Percentiles rank a stretch among this genome's conserved stretches.
phyloP scores from a whole-genome alignment of 768 basidiomycete genomes.

The Boletus vinaceobasis region DNA sequence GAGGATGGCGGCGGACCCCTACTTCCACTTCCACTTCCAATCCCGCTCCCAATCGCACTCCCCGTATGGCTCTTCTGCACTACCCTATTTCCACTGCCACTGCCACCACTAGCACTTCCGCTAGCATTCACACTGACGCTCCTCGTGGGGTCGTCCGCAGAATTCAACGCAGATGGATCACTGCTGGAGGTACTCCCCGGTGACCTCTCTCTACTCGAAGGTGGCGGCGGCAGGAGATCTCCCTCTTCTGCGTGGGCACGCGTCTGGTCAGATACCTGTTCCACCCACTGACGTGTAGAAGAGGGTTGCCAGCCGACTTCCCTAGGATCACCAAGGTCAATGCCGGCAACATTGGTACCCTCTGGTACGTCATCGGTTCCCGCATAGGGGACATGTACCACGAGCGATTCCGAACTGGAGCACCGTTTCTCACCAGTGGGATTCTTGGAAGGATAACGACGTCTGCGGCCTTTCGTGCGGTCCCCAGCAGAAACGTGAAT shows the following conservation, averaged over 20 bases:
- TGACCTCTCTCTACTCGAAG: constrained; percentile 19
- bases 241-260: constrained; percentile 6
- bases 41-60: constrained; percentile 15
- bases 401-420: constrained; percentile 23
- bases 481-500: constrained; percentile 30
- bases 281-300: constrained; percentile 46
- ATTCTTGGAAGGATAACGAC: constrained; percentile 1
- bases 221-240: constrained; percentile 1
- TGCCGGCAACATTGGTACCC: constrained; percentile 12
- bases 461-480: constrained; percentile 17
- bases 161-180: constrained; percentile 21
- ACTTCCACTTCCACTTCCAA: constrained; percentile 9
- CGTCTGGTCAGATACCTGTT: constrained; percentile 37
- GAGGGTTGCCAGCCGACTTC: constrained; percentile 22
- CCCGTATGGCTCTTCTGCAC: constrained; percentile 8
- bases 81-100: constrained; percentile 2
- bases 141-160: constrained; percentile 22
- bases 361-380: constrained; percentile 12
- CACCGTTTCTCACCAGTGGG: constrained; percentile 3
- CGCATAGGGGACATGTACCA: constrained; percentile 30
- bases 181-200: constrained; percentile 27
- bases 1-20: constrained; percentile 11
- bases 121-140: constrained; percentile 8
- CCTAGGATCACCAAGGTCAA: constrained; percentile 19
- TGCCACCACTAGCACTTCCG: constrained; percentile 12